Base-by-base conservation (phyloP, 2,329 filamentous ascomycete genomes). In the Colletotrichum neosansevieriae region DNA sequence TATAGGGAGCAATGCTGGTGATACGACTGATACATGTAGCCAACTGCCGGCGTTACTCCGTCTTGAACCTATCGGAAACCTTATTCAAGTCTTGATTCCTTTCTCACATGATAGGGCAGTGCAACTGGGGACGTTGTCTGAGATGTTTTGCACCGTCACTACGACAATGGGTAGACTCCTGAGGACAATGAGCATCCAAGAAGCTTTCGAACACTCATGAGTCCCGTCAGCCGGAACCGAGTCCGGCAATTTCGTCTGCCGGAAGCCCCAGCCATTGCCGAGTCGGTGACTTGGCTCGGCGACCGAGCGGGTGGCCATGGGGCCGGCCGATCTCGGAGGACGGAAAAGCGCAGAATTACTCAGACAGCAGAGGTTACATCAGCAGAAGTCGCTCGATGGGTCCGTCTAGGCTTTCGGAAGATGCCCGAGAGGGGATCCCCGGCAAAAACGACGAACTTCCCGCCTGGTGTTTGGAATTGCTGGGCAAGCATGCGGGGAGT, bases 261-360 rank as follows among this genome's bases (percentile, higher is more conserved):
- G 50, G 42, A 45, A 36, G 12, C 34, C 34, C 51, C 58, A 61
- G 42, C 15, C 3, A 9, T 11, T 5, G 12, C 17, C 12, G 38
- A 44, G 38, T 21, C 44, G 45, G 57, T 29, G 10, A 19, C 29
- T 21, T 42, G 19, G 15, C 19, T 64, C 53, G 60, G 65, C 53
- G 24, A 60, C 61, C 61, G 54, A 65, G 49, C 24, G 38, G 24
- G 38, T n/a, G 17, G 3, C 6, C n/a, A 53, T 47, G 45, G 56
- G 11, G 11, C 65, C 66, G 34, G 49, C 66, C 66, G 66, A 65
- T 60, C n/a, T 65, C 65, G 65, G 65, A 68, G 45, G n/a, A 5
- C 12, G 45, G 60, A 21, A 4, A 6, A 17, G 17, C 10, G 10
- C 10, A n/a, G 17, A 17, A 49, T 38, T 40, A 50, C n/a, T 36